Evolutionary conservation across 805 yeast species (phyloP).

Genomic region (Yarrowia sp.): DNA sequence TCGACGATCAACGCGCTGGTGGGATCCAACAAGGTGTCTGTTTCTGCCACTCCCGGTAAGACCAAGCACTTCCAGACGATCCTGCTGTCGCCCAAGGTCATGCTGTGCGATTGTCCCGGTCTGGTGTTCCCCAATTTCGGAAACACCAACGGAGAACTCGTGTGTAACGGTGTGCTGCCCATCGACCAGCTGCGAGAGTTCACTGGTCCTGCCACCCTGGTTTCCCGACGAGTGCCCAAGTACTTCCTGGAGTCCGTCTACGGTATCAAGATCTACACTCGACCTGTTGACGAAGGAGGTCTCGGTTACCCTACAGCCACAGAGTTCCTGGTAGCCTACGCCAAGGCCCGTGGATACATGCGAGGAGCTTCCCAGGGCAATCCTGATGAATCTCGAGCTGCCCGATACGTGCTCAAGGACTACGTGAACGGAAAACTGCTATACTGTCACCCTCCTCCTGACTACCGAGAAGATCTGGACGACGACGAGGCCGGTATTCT

Average conservation of each 20-base stretch:
- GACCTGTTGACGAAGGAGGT: constrained; percentile 85
- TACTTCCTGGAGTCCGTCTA: constrained; percentile 87
- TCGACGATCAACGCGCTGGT: constrained; percentile 97
- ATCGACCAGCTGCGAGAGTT: constrained; percentile 95
- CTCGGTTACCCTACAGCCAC: constrained; percentile 84
- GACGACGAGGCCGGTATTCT: constrained; percentile 64
- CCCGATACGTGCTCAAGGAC: constrained; percentile 90
- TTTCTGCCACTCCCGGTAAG: constrained; percentile 97
- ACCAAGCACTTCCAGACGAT: constrained; percentile 99
- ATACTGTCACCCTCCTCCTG: constrained; percentile 80
- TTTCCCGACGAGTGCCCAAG: constrained; percentile 88
- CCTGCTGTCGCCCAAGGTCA: constrained; percentile 76
- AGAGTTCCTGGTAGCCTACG: constrained; percentile 89
- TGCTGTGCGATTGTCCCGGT: constrained; percentile 98
- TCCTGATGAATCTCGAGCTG: constrained; percentile 95
- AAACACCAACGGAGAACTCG: constrained; percentile 93
- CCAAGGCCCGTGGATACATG: constrained; percentile 96
- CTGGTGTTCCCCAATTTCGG: constrained; percentile 98
- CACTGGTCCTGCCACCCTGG: constrained; percentile 85
- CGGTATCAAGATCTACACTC: constrained; percentile 85
- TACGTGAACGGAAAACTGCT: constrained; percentile 91
- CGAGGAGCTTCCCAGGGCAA: constrained; percentile 84
- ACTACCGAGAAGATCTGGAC: constrained; percentile 32
- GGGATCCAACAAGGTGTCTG: constrained; percentile 97
- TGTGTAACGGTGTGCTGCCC: constrained; percentile 98